Evolutionary conservation across 2,329 filamentous ascomycete species (phyloP).

Genomic region (Falciphora oryzae): DNA sequence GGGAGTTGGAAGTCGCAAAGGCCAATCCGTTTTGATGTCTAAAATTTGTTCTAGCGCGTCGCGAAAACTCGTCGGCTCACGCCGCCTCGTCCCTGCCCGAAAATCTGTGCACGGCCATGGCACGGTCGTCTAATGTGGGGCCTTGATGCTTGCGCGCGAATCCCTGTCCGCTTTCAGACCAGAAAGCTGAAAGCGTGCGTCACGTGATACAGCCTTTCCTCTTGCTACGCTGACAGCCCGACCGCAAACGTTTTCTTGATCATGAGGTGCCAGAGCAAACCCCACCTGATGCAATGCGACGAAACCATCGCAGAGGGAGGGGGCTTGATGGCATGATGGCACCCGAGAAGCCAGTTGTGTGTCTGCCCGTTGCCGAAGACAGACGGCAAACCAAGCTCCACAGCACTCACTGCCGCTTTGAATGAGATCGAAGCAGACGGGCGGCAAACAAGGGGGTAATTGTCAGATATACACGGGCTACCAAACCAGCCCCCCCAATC

Average conservation of each 20-base stretch:
- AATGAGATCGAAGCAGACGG: not conserved
- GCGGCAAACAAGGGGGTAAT: not conserved
- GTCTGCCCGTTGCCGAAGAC: no score
- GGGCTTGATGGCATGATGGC: no score
- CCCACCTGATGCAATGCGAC: no score
- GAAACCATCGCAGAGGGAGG: no score
- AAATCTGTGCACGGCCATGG: not conserved
- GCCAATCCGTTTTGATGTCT: not conserved
- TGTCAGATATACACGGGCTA: not conserved
- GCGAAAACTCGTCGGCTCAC: not conserved
- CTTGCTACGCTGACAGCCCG: no score
- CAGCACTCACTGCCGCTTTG: no score
- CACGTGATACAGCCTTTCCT: not conserved
- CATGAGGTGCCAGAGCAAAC: no score
- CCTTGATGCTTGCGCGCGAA: not conserved
- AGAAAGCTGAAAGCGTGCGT: not conserved
- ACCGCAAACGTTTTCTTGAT: no score
- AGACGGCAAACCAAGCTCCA: no score
- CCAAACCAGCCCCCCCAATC: not conserved
- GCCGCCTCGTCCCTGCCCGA: not conserved
- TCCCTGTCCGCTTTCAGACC: not conserved
- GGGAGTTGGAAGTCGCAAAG: not conserved
- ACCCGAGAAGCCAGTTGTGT: no score
- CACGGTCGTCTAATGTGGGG: not conserved
- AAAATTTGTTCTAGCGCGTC: conserved; percentile 4